Base-by-base conservation (phyloP, 73 alveolate species). In the Durusdinium trenchii region DNA sequence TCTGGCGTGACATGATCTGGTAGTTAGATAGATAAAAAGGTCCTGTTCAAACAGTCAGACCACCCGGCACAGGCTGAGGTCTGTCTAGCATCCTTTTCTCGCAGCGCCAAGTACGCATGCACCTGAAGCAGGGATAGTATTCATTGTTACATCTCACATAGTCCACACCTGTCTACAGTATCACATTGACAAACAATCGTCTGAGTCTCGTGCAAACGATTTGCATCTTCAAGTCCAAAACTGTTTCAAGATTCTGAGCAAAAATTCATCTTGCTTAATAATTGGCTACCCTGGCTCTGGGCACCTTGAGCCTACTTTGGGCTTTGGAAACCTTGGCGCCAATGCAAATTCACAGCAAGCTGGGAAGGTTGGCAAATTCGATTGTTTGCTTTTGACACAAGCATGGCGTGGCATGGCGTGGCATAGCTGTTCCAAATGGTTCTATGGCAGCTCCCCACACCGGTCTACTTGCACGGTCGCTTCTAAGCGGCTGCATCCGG, bases 61-160 rank as follows among this genome's bases (percentile, higher is more conserved):
- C 69, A 57, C 69, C 32, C 69, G 23, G 69, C 69, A 57, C 69
- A 57, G 12, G 32, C 69, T 23, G 23, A 57, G 32, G 23, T 23
- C 30, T 2, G 18, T 60, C 30, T 60, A 23, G n/a, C 73, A 60
- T 30, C 48, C 71, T 81, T 84, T 84, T 84, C 75, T 26, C 43
- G 76, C 94, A 84, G 94, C 94, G 94, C 94, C 94, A 84, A 84
- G 75, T 51, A 84, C 94, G 94, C 94, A 84, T 51, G 94, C 94
- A 51, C 94, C 94, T 84, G 38, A 9, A 54, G 20, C 28, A 9
- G 64, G 64, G 20, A n/a, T n/a, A n/a, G n/a, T n/a, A n/a, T n/a
- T n/a, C n/a, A n/a, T n/a, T n/a, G n/a, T n/a, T n/a, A n/a, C n/a
- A n/a, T n/a, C n/a, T n/a, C n/a, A n/a, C n/a, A n/a, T n/a, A n/a